Evolutionary conservation across 768 basidiomycete species (phyloP).

Genomic region (Amanita pseudoporphyria): DNA sequence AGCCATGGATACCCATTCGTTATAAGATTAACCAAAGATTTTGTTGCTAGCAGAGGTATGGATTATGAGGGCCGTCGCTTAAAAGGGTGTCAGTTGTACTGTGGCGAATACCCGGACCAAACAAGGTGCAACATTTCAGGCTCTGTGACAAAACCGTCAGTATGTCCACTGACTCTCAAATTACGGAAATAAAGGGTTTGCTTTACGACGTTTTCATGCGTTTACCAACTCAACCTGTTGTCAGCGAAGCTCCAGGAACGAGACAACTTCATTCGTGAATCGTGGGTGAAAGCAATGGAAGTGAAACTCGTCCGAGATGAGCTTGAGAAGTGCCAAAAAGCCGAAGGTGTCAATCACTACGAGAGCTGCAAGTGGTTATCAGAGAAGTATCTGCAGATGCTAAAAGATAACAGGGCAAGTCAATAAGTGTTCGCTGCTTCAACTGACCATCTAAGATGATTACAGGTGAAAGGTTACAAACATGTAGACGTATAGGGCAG

Average conservation of each 20-base stretch:
- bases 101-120: too few species aligned
- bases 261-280: constrained; percentile 75
- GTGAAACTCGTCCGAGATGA: constrained; percentile 81
- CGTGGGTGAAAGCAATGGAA: constrained; percentile 95
- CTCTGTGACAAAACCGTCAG: constrained; percentile 15
- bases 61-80: too few species aligned
- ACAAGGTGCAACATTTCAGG: constrained; percentile 6
- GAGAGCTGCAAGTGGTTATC: constrained; percentile 83
- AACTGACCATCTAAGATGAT: neutral
- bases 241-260: constrained; percentile 58
- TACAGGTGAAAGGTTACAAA: constrained; percentile 83
- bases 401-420: constrained; percentile 74
- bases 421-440: neutral
- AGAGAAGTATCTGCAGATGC: constrained; percentile 72
- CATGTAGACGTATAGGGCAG: constrained; percentile 42
- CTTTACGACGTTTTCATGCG: neutral
- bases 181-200: constrained; percentile 43
- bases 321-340: constrained; percentile 79
- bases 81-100: too few species aligned
- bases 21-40: too few species aligned
- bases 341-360: constrained; percentile 88
- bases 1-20: too few species aligned
- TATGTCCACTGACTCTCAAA: constrained; percentile 30
- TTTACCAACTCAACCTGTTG: neutral
- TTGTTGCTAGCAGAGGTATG: too few species aligned